phyloP scores from a whole-genome alignment of 1,284 basidiomycete species.

The Ustilago lituana region DNA sequence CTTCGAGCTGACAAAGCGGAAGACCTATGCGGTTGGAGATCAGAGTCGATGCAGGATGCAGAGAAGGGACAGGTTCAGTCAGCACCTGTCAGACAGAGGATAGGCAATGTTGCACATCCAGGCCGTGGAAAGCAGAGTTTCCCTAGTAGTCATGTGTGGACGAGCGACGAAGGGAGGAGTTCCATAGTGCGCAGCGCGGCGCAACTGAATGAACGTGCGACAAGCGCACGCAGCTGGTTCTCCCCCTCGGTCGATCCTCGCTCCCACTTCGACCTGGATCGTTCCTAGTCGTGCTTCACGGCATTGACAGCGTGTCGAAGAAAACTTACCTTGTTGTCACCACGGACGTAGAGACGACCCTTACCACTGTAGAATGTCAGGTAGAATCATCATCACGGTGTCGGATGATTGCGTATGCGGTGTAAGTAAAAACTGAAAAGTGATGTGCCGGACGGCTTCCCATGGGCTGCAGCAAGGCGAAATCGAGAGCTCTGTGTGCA shows the following conservation, averaged over 20 bases:
- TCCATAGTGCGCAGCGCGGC: too few relatives aligned
- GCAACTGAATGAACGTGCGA: too few relatives aligned
- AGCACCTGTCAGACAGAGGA: too few relatives aligned
- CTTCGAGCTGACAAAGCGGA: slow-evolving; percentile 68
- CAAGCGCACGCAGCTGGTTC: too few relatives aligned
- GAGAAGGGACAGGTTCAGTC: neutral
- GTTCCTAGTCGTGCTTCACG: too few relatives aligned
- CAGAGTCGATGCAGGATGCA: neutral
- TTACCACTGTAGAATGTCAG: slow-evolving; percentile 55
- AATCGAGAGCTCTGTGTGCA: neutral
- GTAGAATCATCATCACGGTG: neutral
- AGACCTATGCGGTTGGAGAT: slow-evolving; percentile 42
- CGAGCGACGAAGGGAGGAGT: too few relatives aligned
- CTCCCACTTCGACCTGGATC: too few relatives aligned
- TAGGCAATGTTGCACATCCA: too few relatives aligned
- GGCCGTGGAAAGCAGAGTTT: too few relatives aligned
- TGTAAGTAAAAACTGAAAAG: slow-evolving; percentile 6
- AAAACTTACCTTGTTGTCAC: slow-evolving; percentile 66
- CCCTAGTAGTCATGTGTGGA: too few relatives aligned
- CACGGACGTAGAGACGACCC: slow-evolving; percentile 66
- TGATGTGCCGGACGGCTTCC: neutral
- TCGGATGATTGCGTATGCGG: neutral
- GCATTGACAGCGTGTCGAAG: neutral
- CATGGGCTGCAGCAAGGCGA: slow-evolving; percentile 17
- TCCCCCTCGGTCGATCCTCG: too few relatives aligned